Conservation (phyloP, 345 rosid genomes). For the Moricandia moricandioides region DNA sequence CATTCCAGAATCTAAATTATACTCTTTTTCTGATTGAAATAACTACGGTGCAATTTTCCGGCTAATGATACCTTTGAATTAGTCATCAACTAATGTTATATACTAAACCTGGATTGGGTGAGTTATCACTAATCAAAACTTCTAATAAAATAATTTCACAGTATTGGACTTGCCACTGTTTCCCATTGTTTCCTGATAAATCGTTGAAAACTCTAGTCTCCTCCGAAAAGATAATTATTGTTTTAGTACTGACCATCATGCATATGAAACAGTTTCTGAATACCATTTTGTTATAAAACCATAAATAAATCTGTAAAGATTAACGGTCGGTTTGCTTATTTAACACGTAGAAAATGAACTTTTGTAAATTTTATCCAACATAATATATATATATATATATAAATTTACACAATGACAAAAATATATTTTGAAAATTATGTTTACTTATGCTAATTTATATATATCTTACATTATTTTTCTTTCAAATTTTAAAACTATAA, state of each 20-base stretch:
- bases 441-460: no score
- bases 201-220: constrained; percentile 12
- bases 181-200: constrained; percentile 23
- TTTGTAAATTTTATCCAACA: no score
- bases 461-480: no score
- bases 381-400: no score
- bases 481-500: no score
- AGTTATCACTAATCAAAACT: constrained; percentile 24
- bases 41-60: background rate
- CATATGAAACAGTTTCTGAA: no score
- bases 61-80: constrained; percentile 8
- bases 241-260: background rate
- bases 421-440: no score
- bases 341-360: no score
- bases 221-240: background rate
- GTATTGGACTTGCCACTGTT: constrained; percentile 34
- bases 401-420: no score
- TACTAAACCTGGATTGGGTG: constrained; percentile 23
- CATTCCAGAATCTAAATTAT: background rate
- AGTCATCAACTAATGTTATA: background rate
- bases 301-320: no score
- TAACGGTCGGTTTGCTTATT: no score
- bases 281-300: no score
- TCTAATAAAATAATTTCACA: background rate
- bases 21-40: background rate